These are phyloP conservation scores for Cystoisospora suis DNA, from an alignment of 169 alveolate genomes.

Conservation along the genomic window DNA sequence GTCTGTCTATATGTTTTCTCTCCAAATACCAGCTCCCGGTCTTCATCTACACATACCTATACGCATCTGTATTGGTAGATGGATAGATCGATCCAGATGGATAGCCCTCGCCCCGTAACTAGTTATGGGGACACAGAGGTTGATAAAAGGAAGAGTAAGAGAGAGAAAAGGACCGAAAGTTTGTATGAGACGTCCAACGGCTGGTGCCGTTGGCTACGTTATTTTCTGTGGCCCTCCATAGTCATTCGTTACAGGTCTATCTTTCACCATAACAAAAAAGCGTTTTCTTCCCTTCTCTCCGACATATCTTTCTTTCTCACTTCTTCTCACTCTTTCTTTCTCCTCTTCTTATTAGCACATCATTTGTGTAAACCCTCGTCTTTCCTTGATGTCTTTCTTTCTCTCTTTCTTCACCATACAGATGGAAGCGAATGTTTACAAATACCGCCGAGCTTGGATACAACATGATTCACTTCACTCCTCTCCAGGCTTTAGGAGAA, in stretches of 20 bases:
- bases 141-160: no score
- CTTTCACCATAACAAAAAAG: no score
- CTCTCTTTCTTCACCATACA: not conserved
- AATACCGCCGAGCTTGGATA: slow-evolving; percentile 81
- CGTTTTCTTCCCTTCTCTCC: no score
- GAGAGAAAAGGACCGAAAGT: no score
- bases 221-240: no score
- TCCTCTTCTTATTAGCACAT: not conserved
- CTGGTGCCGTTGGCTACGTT: no score
- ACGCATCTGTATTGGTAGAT: not conserved
- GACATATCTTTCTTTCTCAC: no score
- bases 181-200: no score
- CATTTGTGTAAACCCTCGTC: not conserved
- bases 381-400: not conserved
- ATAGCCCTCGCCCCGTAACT: not conserved
- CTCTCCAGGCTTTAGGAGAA: slow-evolving; percentile 76
- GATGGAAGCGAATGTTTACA: slow-evolving; percentile 79
- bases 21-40: no score
- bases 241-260: no score
- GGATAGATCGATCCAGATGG: not conserved
- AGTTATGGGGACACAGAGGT: not conserved
- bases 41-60: not conserved
- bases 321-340: not conserved
- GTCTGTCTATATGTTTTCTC: no score
- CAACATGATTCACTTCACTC: slow-evolving; percentile 88